Conservation (phyloP, 1,284 basidiomycete genomes). For the Cryptococcus neoformans region DNA sequence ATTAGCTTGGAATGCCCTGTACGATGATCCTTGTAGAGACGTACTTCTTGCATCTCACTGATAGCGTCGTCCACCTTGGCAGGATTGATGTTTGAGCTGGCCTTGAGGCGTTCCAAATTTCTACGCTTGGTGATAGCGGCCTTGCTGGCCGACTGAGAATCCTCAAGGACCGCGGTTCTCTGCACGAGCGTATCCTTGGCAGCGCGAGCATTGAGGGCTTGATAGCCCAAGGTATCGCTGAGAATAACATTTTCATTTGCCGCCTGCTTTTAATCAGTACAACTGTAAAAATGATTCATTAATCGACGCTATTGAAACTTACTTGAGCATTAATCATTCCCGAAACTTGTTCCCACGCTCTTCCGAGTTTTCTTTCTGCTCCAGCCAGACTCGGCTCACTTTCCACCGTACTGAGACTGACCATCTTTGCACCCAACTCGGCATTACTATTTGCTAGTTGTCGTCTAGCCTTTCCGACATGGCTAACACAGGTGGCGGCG, state of each 20-base stretch:
- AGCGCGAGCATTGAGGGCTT: slow-evolving; percentile 88
- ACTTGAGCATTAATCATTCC: slow-evolving; percentile 77
- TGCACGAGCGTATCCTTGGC: slow-evolving; percentile 87
- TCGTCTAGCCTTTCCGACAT: slow-evolving; percentile 72
- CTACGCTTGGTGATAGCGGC: slow-evolving; percentile 85
- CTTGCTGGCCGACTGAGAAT: slow-evolving; percentile 86
- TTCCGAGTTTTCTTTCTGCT: slow-evolving; percentile 75
- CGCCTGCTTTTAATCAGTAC: slow-evolving; percentile 47
- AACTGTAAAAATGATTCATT: neutral
- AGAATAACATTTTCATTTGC: slow-evolving; percentile 89
- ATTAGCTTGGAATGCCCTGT: neutral
- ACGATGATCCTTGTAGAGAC: slow-evolving; percentile 8
- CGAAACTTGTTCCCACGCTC: slow-evolving; percentile 76
- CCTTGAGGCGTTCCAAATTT: slow-evolving; percentile 84
- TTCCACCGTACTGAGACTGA: slow-evolving; percentile 84
- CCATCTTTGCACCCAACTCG: slow-evolving; percentile 83
- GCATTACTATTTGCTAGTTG: slow-evolving; percentile 69
- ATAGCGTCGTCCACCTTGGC: slow-evolving; percentile 88
- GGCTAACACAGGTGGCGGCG: slow-evolving; percentile 80
- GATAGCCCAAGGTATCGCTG: slow-evolving; percentile 87
- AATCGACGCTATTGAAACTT: slow-evolving; percentile 7
- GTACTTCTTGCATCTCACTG: slow-evolving; percentile 87
- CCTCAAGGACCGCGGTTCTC: slow-evolving; percentile 82
- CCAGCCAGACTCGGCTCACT: slow-evolving; percentile 73
- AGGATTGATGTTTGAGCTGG: slow-evolving; percentile 77